Evolutionary conservation across 176 grass and related monocot genomes (phyloP), one percentile per base, ranked within the genome.

Genomic region (Lolium perenne): DNA sequence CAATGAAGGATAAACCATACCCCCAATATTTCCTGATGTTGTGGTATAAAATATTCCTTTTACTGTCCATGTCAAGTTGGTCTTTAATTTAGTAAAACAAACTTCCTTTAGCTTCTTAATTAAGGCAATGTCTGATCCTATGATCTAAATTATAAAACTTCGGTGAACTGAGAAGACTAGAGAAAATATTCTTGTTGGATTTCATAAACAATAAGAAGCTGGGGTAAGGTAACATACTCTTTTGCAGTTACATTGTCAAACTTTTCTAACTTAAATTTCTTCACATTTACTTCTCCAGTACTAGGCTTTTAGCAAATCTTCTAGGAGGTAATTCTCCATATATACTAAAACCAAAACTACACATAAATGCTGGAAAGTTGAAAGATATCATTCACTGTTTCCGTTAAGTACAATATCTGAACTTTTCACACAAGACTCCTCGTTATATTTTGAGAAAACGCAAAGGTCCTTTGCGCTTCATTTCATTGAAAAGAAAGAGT

Each of bases 271-370:
- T 49, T 50, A 40, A 22, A 41, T 41, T 7, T 22, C 50, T 8
- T 40, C 15, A 13, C 56, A 38, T 82, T 71, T 58, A 48, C 69
- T 81, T 85, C 38, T 80, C 48, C 72, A 12, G 29, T 48, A 25
- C 45, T 65, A 74, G 71, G 71, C 71, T 74, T 72, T 47, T 43
- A 43, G 41, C 4, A 35, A 35, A 35, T 35, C 32, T 35, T 35
- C 32, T n/a, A n/a, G n/a, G 7, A 16, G 23, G 18, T 14, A 83
- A 62, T 78, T 71, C 9, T 64, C 51, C 45, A 35, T 32, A n/a
- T 60, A n/a, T 21, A 80, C 71, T 80, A 80, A 51, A 85, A 80
- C 58, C 25, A 38, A 72, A 22, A 43, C 2, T 84, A 21, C 41
- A 81, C 25, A 79, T 58, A 18, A 59, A 50, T 38, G 11, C 20